These are phyloP conservation scores for Pseudevernia furfuracea DNA, from an alignment of 495 filamentous ascomycete genomes.

Conservation along the genomic window DNA sequence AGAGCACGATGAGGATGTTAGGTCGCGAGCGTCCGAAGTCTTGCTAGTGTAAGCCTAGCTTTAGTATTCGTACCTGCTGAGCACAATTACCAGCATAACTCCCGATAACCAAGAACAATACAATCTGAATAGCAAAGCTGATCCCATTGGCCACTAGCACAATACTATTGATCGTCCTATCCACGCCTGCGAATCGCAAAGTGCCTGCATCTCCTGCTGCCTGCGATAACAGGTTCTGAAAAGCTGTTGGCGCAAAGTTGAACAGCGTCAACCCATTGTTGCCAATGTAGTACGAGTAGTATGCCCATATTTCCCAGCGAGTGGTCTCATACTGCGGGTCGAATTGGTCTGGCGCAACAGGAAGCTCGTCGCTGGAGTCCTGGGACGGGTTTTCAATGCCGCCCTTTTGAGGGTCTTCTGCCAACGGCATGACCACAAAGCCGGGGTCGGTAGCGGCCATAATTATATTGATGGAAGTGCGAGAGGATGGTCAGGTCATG, in stretches of 20 bases:
- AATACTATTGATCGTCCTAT: constrained; percentile 52
- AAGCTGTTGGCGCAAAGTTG: constrained; percentile 61
- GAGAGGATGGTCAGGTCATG: background rate
- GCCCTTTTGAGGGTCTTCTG: constrained; percentile 22
- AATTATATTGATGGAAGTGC: background rate
- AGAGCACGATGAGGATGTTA: constrained; percentile 53
- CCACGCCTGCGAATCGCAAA: constrained; percentile 43
- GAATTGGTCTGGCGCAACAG: constrained; percentile 43
- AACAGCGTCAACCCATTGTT: constrained; percentile 61
- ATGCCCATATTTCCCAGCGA: constrained; percentile 56
- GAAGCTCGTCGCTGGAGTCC: constrained; percentile 27
- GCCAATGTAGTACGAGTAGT: constrained; percentile 61
- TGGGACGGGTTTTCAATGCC: constrained; percentile 17
- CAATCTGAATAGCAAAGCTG: constrained; percentile 55
- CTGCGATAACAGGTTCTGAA: constrained; percentile 55
- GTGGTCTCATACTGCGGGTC: constrained; percentile 44
- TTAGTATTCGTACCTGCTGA: background rate
- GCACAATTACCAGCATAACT: constrained; percentile 39
- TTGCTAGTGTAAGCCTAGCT: constrained; percentile 20
- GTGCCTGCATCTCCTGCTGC: constrained; percentile 44
- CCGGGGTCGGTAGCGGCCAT: constrained; percentile 27
- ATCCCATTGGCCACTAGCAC: constrained; percentile 56
- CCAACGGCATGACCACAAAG: constrained; percentile 17
- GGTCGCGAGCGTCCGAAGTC: constrained; percentile 58
- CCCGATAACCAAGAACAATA: constrained; percentile 52